These are phyloP conservation scores for Anacardium occidentale DNA, from an alignment of 345 rosid genomes.

Conservation along the genomic window DNA sequence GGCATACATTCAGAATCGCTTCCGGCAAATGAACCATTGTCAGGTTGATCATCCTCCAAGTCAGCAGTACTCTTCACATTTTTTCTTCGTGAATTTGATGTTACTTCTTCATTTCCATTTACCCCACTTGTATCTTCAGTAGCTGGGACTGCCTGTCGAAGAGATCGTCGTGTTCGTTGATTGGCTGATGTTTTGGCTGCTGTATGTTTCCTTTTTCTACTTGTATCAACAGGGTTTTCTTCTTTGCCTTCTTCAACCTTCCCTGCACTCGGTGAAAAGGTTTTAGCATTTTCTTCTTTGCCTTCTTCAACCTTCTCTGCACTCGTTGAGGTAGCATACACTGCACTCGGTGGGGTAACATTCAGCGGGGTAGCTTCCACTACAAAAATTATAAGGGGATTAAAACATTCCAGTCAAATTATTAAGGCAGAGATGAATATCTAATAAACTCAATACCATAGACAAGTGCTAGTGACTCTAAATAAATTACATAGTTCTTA, in stretches of 20 bases:
- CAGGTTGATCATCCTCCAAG: conserved; percentile 23
- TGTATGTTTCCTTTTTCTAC: conserved; percentile 40
- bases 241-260: conserved; percentile 24
- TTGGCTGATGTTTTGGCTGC: conserved; percentile 25
- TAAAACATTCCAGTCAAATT: background rate
- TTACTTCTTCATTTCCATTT: conserved; percentile 23
- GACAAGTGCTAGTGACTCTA: background rate
- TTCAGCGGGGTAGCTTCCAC: conserved; percentile 31
- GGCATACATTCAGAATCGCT: conserved; percentile 38
- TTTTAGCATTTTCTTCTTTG: conserved; percentile 22
- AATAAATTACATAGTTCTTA: background rate
- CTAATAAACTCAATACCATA: background rate
- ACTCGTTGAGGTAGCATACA: conserved; percentile 26
- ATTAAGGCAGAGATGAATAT: background rate
- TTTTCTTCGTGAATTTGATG: conserved; percentile 14
- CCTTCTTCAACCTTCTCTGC: conserved; percentile 33
- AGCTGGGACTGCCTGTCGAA: conserved; percentile 19
- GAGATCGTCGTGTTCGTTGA: conserved; percentile 33
- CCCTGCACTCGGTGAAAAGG: conserved; percentile 23
- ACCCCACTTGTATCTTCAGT: conserved; percentile 18
- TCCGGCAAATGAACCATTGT: conserved; percentile 27
- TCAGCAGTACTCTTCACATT: conserved; percentile 10
- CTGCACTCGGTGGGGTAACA: conserved; percentile 20
- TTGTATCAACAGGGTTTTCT: conserved; percentile 18
- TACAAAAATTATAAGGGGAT: conserved; percentile 12